Conservation (phyloP, 495 filamentous ascomycete species). For the Xylaria curta region DNA sequence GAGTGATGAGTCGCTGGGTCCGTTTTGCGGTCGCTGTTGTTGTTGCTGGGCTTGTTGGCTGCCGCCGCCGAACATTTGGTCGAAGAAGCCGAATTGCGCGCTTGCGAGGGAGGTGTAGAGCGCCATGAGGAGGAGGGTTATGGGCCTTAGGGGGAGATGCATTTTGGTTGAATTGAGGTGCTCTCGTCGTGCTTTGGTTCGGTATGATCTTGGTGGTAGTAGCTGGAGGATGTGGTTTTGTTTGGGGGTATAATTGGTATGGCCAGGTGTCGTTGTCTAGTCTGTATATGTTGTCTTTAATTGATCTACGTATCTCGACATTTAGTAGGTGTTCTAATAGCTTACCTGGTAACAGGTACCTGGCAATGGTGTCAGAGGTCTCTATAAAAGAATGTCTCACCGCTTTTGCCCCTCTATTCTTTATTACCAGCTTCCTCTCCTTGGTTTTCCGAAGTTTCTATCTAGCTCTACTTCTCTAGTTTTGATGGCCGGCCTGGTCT, state of each 20-base stretch:
- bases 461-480: no score
- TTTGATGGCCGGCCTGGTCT: no score
- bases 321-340: no score
- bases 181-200: no score
- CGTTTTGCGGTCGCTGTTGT: conserved; percentile 71
- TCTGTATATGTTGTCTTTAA: background rate
- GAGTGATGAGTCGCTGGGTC: conserved; percentile 74
- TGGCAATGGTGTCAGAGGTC: no score
- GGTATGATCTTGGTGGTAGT: no score
- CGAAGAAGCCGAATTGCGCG: conserved; percentile 86
- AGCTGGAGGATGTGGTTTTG: no score
- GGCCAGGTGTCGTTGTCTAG: conserved; percentile 13
- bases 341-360: no score
- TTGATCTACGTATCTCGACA: background rate
- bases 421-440: no score
- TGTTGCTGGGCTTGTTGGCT: conserved; percentile 46
- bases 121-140: conserved; percentile 43
- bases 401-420: no score
- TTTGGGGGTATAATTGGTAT: background rate
- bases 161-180: conserved; percentile 1
- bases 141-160: conserved; percentile 29
- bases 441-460: no score
- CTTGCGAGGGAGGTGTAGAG: conserved; percentile 40
- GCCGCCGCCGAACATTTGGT: conserved; percentile 68
- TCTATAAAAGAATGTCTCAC: no score